Evolutionary conservation across 2,329 filamentous ascomycete species (phyloP).

Genomic region (Geosmithia flava): DNA sequence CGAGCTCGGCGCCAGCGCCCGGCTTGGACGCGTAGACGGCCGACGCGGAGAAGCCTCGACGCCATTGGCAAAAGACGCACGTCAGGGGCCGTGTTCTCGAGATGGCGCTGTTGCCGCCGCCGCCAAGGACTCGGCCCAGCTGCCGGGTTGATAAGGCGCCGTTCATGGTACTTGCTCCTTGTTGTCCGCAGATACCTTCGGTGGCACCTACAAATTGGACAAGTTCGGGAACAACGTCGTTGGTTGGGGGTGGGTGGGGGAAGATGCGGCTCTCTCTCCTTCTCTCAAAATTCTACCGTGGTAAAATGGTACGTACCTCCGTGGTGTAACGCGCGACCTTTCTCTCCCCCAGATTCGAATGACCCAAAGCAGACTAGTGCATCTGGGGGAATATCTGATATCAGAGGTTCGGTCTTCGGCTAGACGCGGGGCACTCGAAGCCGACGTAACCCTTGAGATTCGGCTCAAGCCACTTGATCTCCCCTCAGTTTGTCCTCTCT

Average conservation of each 20-base stretch:
- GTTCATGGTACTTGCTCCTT: slow-evolving; percentile 4
- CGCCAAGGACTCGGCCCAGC: slow-evolving; percentile 10
- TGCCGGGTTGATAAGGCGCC: slow-evolving; percentile 17
- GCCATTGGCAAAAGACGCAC: slow-evolving; percentile 40
- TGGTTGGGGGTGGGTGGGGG: neutral
- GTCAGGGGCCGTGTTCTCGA: slow-evolving; percentile 13
- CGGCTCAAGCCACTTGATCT: slow-evolving; percentile 3
- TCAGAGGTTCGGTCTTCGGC: slow-evolving; percentile 1
- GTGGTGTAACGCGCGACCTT: neutral
- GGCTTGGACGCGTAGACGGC: slow-evolving; percentile 18
- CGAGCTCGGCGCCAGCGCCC: slow-evolving; percentile 19
- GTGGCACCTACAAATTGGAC: neutral
- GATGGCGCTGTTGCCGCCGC: neutral
- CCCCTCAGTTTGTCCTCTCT: neutral
- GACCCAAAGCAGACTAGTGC: neutral
- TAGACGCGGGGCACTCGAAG: slow-evolving; percentile 4
- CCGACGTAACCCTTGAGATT: slow-evolving; percentile 3
- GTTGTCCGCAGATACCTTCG: neutral
- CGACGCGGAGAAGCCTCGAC: slow-evolving; percentile 32
- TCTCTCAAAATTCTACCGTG: slow-evolving; percentile 1
- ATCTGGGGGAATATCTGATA: neutral
- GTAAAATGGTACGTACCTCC: neutral
- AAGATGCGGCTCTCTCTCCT: neutral
- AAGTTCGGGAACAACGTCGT: neutral
- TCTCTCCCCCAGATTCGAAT: neutral